Conservation (phyloP, 495 filamentous ascomycete species). For the Aspergillus sclerotioniger region DNA sequence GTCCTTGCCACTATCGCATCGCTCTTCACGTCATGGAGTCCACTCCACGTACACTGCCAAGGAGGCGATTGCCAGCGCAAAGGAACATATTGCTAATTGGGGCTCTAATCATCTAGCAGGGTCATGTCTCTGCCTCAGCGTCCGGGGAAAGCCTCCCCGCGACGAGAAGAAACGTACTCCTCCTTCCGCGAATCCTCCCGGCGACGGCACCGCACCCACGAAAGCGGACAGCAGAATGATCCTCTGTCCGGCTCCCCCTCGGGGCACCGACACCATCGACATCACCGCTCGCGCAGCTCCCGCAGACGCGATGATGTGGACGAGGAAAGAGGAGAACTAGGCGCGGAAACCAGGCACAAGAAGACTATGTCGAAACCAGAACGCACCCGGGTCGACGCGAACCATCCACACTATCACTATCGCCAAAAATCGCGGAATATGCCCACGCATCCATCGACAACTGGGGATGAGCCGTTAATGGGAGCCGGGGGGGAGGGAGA, state of each 20-base stretch:
- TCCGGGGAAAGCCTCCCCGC: slow-evolving; percentile 57
- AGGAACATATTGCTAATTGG: not conserved
- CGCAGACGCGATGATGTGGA: slow-evolving; percentile 34
- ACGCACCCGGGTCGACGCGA: slow-evolving; percentile 71
- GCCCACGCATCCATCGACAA: slow-evolving; percentile 82
- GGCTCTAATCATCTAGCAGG: not conserved
- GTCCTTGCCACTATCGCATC: not conserved
- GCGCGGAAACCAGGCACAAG: slow-evolving; percentile 57
- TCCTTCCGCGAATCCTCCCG: slow-evolving; percentile 70
- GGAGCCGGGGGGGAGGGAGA: slow-evolving; percentile 64
- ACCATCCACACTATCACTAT: slow-evolving; percentile 94
- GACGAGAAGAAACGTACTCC: slow-evolving; percentile 53
- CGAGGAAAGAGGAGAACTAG: slow-evolving; percentile 36
- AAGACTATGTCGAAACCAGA: slow-evolving; percentile 86
- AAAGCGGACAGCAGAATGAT: slow-evolving; percentile 57
- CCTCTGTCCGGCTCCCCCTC: slow-evolving; percentile 35
- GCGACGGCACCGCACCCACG: slow-evolving; percentile 65
- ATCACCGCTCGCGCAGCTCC: slow-evolving; percentile 37
- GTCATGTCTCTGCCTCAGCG: slow-evolving; percentile 68
- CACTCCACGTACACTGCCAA: not conserved
- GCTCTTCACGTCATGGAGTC: not conserved
- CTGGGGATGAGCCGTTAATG: slow-evolving; percentile 82
- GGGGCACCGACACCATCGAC: slow-evolving; percentile 35
- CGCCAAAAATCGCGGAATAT: slow-evolving; percentile 76
- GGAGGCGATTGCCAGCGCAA: not conserved